These are phyloP conservation scores for Exidia glandulosa DNA, from an alignment of 768 basidiomycete species.

Conservation along the genomic window DNA sequence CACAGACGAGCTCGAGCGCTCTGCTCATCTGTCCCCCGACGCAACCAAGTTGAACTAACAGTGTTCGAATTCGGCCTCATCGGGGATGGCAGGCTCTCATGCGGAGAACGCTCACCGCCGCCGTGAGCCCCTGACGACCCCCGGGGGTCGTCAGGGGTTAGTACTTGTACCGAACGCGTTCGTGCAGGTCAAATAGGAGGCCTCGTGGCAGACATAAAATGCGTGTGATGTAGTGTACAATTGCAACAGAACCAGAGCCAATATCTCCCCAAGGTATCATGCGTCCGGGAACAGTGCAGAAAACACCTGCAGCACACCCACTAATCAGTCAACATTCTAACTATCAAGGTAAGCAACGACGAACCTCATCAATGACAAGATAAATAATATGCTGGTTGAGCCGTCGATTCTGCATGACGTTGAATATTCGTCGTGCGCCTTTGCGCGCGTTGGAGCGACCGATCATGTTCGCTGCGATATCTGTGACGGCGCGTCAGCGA, in stretches of 20 bases:
- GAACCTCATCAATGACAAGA: conserved; percentile 81
- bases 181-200: too few species aligned
- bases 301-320: conserved; percentile 32
- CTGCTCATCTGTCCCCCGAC: too few species aligned
- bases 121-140: too few species aligned
- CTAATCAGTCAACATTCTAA: neutral
- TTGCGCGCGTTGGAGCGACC: conserved; percentile 92
- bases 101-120: too few species aligned
- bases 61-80: too few species aligned
- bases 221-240: neutral
- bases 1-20: too few species aligned
- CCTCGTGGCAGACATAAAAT: too few species aligned
- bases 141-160: too few species aligned
- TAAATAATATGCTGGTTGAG: conserved; percentile 89
- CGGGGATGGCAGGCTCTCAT: too few species aligned
- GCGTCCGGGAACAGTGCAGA: conserved; percentile 50
- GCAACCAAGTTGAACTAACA: too few species aligned
- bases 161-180: too few species aligned
- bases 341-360: neutral
- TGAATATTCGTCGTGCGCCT: conserved; percentile 86
- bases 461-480: conserved; percentile 94
- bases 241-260: neutral
- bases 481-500: conserved; percentile 27
- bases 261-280: neutral
- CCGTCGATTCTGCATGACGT: conserved; percentile 87